These are phyloP conservation scores for Phytophthora tubulina DNA, from an alignment of 352 stramenopile genomes.

Conservation along the genomic window DNA sequence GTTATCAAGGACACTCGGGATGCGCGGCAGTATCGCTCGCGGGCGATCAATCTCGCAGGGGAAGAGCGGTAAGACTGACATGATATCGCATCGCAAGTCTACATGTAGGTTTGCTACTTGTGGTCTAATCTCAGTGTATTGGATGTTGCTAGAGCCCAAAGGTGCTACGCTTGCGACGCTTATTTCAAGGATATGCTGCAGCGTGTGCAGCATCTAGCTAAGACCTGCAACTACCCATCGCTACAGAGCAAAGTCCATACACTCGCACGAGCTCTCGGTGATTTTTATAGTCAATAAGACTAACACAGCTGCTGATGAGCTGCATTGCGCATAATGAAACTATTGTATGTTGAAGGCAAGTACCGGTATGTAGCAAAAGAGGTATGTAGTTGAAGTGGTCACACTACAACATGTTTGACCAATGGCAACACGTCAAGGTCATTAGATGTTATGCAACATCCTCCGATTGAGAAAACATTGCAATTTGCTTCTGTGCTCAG, in stretches of 20 bases:
- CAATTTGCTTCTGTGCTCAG: too few relatives aligned
- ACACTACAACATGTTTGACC: too few relatives aligned
- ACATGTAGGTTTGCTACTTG: neutral
- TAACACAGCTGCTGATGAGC: neutral
- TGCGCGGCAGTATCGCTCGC: constrained; percentile 54
- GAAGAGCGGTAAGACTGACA: constrained; percentile 65
- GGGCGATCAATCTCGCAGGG: constrained; percentile 75
- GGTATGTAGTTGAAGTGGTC: too few relatives aligned
- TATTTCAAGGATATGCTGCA: constrained; percentile 79
- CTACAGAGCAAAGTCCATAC: constrained; percentile 60
- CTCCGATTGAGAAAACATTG: too few relatives aligned
- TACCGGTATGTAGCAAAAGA: too few relatives aligned
- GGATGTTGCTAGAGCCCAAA: constrained; percentile 46
- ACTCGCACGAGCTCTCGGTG: constrained; percentile 50
- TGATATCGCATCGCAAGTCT: too few relatives aligned
- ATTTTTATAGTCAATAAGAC: constrained; percentile 50
- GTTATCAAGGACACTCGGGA: constrained; percentile 76
- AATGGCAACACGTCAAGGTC: too few relatives aligned
- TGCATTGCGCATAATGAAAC: neutral
- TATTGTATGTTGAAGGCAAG: too few relatives aligned
- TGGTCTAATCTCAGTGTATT: constrained; percentile 3
- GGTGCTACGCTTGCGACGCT: constrained; percentile 67
- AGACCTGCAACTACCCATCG: constrained; percentile 42
- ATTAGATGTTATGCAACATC: too few relatives aligned
- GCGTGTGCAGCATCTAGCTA: constrained; percentile 48